Evolutionary conservation across 1,284 basidiomycete genomes (phyloP), one percentile per base, ranked within the genome.

Genomic region (Singerocomus inundabilis): DNA sequence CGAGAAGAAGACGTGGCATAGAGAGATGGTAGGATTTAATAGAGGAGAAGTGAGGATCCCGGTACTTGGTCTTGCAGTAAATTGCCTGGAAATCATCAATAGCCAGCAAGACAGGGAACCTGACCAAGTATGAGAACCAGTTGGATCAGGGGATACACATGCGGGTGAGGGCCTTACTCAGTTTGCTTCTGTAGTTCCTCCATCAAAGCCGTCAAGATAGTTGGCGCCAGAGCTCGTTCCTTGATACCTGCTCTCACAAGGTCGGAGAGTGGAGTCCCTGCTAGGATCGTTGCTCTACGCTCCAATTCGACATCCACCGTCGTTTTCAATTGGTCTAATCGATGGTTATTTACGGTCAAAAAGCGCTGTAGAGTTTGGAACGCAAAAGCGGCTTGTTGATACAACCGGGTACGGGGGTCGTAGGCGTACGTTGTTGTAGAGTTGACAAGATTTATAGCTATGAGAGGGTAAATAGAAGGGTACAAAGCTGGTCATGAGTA

Each of bases 71-170:
- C 41, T 77, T 78, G 60, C 79, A 74, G 66, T 91, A 95, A 30
- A 97, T 72, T 0, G 88, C 78, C 64, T 97, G 93, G 59, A 88
- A 82, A 58, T 95, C 91, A 62, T 98, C 95, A 1, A 97, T 71
- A 0, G 92, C 93, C 26, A 96, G 71, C 6, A 98, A 69, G 2
- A 97, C 85, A 0, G 94, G 91, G 65, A 74, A 68, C 45, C 76
- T 86, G 46, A 9, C 16, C 28, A 34, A 21, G 18, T 46, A 21
- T 57, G 46, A 37, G 28, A 52, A 37, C 51, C 16, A 25, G 26
- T 38, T 34, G 4, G 6, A 31, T 11, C 13, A 12, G 7, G 21
- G 6, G 5, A 38, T 26, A 30, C 15, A 33, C 18, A 6, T 15
- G 42, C 7, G 33, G 75, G 77, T 46, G 38, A 29, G 18, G 6